A percentile compares a stretch with the other conserved stretches of the same genome.
Conservation (phyloP, 2,329 filamentous ascomycete species). For the Epichloe bromicola region DNA sequence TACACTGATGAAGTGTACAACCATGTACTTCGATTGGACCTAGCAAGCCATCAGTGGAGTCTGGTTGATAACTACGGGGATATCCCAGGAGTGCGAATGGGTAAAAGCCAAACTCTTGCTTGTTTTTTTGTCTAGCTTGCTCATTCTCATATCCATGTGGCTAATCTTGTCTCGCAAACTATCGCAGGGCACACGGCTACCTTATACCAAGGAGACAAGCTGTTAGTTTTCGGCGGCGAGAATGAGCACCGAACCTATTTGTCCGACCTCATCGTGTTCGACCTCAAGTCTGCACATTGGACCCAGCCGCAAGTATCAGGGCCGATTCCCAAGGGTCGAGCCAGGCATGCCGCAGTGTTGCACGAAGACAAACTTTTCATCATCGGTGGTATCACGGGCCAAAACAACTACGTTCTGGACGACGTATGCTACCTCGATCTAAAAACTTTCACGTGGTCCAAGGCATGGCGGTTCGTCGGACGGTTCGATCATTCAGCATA, state of each 20-base stretch:
- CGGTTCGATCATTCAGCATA: conserved; percentile 93
- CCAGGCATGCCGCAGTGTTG: conserved; percentile 83
- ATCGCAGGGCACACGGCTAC: conserved; percentile 80
- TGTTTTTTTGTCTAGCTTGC: background rate
- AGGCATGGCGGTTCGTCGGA: conserved; percentile 87
- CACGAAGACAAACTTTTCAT: conserved; percentile 96
- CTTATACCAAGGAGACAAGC: conserved; percentile 82
- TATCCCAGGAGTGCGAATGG: conserved; percentile 94
- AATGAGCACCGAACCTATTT: conserved; percentile 95
- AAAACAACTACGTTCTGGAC: conserved; percentile 83
- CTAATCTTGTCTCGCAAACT: conserved; percentile 5
- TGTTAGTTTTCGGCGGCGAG: conserved; percentile 95
- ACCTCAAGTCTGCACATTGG: conserved; percentile 90
- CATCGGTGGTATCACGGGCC: conserved; percentile 86
- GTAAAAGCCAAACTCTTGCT: conserved; percentile 27
- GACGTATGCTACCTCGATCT: conserved; percentile 95
- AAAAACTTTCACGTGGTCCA: conserved; percentile 96
- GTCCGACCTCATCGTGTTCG: conserved; percentile 90
- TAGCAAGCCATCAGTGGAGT: conserved; percentile 82
- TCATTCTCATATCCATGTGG: background rate
- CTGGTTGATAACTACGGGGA: conserved; percentile 97
- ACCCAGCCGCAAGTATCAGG: conserved; percentile 81
- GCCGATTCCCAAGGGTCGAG: conserved; percentile 75
- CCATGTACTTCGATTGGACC: conserved; percentile 80
- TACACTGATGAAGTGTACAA: conserved; percentile 99